A percentile compares a stretch with the other conserved stretches of the same genome.
Conservation (phyloP, 768 basidiomycete species). For the Gautieria morchelliformis region DNA sequence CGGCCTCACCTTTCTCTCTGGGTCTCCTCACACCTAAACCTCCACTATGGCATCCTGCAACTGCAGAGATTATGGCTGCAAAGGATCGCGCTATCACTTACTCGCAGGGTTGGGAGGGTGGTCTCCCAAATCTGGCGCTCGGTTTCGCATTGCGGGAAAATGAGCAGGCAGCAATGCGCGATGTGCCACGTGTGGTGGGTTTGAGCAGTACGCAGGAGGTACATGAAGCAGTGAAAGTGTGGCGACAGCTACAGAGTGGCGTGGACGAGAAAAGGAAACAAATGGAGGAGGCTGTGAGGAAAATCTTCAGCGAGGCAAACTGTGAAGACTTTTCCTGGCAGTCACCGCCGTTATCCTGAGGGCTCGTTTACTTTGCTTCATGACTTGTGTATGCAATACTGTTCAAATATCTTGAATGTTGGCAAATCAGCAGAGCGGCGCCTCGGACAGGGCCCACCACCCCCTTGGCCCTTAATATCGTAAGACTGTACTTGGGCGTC, state of each 20-base stretch:
- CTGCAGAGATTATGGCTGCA: slow-evolving; percentile 36
- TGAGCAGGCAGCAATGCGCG: slow-evolving; percentile 28
- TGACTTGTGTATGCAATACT: too few species aligned
- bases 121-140: slow-evolving; percentile 58
- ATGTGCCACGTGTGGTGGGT: slow-evolving; percentile 57
- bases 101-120: slow-evolving; percentile 30
- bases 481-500: too few species aligned
- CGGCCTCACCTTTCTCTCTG: slow-evolving; percentile 83
- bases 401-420: too few species aligned
- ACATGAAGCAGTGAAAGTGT: slow-evolving; percentile 59
- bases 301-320: slow-evolving; percentile 39
- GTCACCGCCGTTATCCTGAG: slow-evolving; percentile 29
- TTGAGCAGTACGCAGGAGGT: slow-evolving; percentile 65
- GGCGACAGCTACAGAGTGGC: slow-evolving; percentile 46
- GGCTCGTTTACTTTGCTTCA: too few species aligned
- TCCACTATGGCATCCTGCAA: slow-evolving; percentile 74
- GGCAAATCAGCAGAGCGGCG: too few species aligned
- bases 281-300: slow-evolving; percentile 35
- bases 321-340: slow-evolving; percentile 68
- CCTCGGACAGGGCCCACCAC: too few species aligned
- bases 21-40: slow-evolving; percentile 52
- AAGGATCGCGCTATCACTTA: slow-evolving; percentile 26
- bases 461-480: too few species aligned
- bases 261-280: slow-evolving; percentile 26
- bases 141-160: slow-evolving; percentile 48